Conservation (phyloP, 495 filamentous ascomycete species). For the Xylaria sp. region DNA sequence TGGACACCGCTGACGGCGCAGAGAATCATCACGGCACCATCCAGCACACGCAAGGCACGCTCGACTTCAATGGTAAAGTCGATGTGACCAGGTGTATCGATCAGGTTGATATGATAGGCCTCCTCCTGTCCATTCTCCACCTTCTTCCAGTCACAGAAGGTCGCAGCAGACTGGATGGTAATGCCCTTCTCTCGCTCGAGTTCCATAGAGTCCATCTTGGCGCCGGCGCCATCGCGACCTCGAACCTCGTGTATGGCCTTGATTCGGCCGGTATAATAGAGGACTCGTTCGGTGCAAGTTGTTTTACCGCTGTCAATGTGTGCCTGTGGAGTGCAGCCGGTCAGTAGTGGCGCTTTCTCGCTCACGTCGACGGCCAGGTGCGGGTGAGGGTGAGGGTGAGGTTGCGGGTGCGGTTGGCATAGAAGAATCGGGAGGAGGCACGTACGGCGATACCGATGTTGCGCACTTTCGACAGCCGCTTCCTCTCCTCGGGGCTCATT, state of each 20-base stretch:
- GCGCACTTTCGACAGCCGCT: constrained; percentile 77
- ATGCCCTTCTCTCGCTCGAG: constrained; percentile 98
- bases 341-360: constrained; percentile 30
- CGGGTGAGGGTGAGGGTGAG: too few species aligned
- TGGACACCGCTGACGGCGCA: constrained; percentile 98
- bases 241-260: constrained; percentile 97
- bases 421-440: constrained; percentile 20
- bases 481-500: constrained; percentile 77
- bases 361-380: background rate
- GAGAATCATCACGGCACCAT: constrained; percentile 98
- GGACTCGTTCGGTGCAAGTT: constrained; percentile 93
- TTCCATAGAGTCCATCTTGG: constrained; percentile 99
- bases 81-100: constrained; percentile 98
- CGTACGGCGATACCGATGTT: constrained; percentile 98
- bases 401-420: too few species aligned
- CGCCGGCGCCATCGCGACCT: constrained; percentile 92
- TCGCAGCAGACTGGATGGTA: constrained; percentile 97
- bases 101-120: constrained; percentile 96
- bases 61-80: constrained; percentile 99
- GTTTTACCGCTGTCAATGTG: constrained; percentile 99
- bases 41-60: constrained; percentile 91
- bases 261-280: constrained; percentile 98
- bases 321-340: constrained; percentile 61
- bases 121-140: constrained; percentile 75
- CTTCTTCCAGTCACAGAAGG: constrained; percentile 98